A percentile compares a stretch with the other conserved stretches of the same genome.
Evolutionary conservation across 805 yeast genomes (phyloP).

Genomic region (Metschnikowia colocasiae): DNA sequence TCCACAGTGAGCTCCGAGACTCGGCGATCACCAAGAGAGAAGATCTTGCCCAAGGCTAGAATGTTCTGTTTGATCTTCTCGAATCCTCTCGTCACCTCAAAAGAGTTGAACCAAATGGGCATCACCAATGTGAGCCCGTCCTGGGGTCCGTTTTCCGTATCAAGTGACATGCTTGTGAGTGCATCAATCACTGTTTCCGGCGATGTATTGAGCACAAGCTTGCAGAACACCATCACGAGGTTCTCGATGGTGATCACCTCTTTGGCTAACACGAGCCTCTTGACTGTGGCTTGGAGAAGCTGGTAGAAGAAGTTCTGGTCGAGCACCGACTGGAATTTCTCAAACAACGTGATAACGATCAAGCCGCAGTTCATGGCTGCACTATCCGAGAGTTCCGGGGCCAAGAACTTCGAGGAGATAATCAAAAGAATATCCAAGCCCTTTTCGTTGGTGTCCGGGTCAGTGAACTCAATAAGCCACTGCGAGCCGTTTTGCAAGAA

Average conservation of each 20-base stretch:
- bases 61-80: slow-evolving; percentile 65
- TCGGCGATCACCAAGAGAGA: slow-evolving; percentile 51
- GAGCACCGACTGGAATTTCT: slow-evolving; percentile 43
- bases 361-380: slow-evolving; percentile 79
- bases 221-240: slow-evolving; percentile 70
- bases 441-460: slow-evolving; percentile 31
- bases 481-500: slow-evolving; percentile 45
- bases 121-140: slow-evolving; percentile 55
- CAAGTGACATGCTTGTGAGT: slow-evolving; percentile 38
- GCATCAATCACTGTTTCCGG: slow-evolving; percentile 63
- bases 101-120: slow-evolving; percentile 79
- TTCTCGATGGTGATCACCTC: slow-evolving; percentile 75
- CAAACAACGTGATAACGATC: slow-evolving; percentile 57
- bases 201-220: slow-evolving; percentile 54
- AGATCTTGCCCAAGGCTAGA: slow-evolving; percentile 69
- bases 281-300: slow-evolving; percentile 71
- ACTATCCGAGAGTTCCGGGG: slow-evolving; percentile 69
- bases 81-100: slow-evolving; percentile 76
- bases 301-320: slow-evolving; percentile 43
- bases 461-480: slow-evolving; percentile 29
- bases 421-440: slow-evolving; percentile 59
- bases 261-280: slow-evolving; percentile 60
- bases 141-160: slow-evolving; percentile 19
- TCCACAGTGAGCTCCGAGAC: slow-evolving; percentile 56
- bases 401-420: slow-evolving; percentile 64